Percentiles rank a stretch among this genome's conserved stretches.
Conservation (phyloP, 2,329 filamentous ascomycete species). For the Venturia carpophila region DNA sequence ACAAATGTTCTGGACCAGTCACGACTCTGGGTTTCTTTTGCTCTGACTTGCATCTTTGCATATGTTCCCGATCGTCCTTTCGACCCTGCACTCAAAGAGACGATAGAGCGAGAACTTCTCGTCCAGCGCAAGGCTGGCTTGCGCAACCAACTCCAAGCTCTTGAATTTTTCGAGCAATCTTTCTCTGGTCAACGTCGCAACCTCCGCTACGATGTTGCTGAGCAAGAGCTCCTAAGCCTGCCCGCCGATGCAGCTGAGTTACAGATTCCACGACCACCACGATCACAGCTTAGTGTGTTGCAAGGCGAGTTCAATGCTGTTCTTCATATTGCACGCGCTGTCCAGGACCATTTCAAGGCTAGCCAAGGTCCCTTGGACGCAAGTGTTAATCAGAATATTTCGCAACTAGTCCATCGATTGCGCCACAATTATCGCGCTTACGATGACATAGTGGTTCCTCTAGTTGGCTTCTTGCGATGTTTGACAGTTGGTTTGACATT, state of each 20-base stretch:
- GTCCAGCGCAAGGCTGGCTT: constrained; percentile 50
- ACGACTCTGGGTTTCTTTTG: constrained; percentile 41
- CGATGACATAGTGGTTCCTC: constrained; percentile 72
- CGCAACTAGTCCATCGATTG: constrained; percentile 63
- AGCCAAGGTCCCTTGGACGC: constrained; percentile 26
- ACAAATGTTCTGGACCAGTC: constrained; percentile 21
- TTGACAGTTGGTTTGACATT: constrained; percentile 62
- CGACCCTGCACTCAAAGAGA: constrained; percentile 61
- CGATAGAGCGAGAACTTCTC: constrained; percentile 56
- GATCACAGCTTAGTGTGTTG: constrained; percentile 60
- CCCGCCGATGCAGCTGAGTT: constrained; percentile 60
- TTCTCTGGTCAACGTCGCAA: constrained; percentile 54
- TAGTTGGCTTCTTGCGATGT: constrained; percentile 71
- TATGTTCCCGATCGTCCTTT: constrained; percentile 83
- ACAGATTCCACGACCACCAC: constrained; percentile 62
- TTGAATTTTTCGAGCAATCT: constrained; percentile 56
- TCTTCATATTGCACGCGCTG: constrained; percentile 37
- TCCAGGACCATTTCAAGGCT: constrained; percentile 25
- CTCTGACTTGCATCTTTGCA: constrained; percentile 63
- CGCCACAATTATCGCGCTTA: constrained; percentile 66
- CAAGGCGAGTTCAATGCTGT: constrained; percentile 79
- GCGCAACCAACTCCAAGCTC: constrained; percentile 47
- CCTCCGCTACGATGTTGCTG: constrained; percentile 5
- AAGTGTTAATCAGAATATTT: constrained; percentile 47
- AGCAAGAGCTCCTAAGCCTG: constrained; percentile 44